These are phyloP conservation scores for Tricharina praecox DNA, from an alignment of 495 filamentous ascomycete genomes.

Conservation along the genomic window DNA sequence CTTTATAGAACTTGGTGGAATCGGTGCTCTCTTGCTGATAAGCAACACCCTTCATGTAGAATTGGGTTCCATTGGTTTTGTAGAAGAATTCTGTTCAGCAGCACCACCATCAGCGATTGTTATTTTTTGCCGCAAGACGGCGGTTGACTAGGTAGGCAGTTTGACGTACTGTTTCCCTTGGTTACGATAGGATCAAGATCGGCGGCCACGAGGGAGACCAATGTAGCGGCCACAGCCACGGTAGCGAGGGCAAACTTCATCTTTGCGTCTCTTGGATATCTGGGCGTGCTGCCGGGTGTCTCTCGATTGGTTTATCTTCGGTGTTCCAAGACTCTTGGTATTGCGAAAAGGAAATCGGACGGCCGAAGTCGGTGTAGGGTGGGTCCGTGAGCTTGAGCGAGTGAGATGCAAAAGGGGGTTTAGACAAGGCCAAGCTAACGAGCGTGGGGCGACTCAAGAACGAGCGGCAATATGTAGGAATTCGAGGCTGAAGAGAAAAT, in stretches of 20 bases:
- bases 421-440: slow-evolving; percentile 12
- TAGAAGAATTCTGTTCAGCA: slow-evolving; percentile 53
- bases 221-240: slow-evolving; percentile 11
- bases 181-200: slow-evolving; percentile 51
- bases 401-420: slow-evolving; percentile 4
- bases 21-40: slow-evolving; percentile 51
- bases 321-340: slow-evolving; percentile 1
- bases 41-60: slow-evolving; percentile 77
- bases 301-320: not conserved
- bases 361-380: not conserved
- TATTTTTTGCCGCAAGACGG: too few species aligned
- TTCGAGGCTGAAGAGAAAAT: slow-evolving; percentile 1
- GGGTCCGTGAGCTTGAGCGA: not conserved
- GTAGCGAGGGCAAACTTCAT: slow-evolving; percentile 12
- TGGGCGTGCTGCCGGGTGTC: not conserved
- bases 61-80: slow-evolving; percentile 53
- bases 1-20: slow-evolving; percentile 33
- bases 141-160: too few species aligned
- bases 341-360: slow-evolving; percentile 20
- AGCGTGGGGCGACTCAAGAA: slow-evolving; percentile 10
- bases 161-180: slow-evolving; percentile 29
- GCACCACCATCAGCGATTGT: too few species aligned
- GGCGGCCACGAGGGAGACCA: slow-evolving; percentile 36
- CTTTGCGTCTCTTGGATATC: not conserved
- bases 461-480: slow-evolving; percentile 6